These are phyloP conservation scores for Boletus patriciae DNA, from an alignment of 768 basidiomycete species.

Conservation along the genomic window DNA sequence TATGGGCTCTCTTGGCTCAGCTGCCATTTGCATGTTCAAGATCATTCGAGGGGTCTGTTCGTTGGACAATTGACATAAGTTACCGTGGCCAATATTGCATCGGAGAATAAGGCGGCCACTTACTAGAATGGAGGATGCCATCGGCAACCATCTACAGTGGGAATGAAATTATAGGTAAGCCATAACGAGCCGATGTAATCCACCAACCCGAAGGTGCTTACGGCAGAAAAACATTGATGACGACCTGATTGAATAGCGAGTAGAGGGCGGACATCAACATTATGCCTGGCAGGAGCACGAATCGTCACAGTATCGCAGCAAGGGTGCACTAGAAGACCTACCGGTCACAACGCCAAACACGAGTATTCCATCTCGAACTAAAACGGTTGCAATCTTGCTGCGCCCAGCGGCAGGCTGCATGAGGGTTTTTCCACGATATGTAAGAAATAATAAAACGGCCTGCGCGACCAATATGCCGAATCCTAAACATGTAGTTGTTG, in stretches of 20 bases:
- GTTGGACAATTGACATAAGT: neutral
- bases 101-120: neutral
- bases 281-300: neutral
- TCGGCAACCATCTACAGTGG: slow-evolving; percentile 12
- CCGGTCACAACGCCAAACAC: slow-evolving; percentile 8
- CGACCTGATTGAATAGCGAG: neutral
- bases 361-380: slow-evolving; percentile 18
- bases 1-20: slow-evolving; percentile 4
- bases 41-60: slow-evolving; percentile 22
- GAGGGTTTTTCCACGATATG: slow-evolving; percentile 14
- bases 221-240: slow-evolving; percentile 21
- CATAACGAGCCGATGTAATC: neutral
- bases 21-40: slow-evolving; percentile 18
- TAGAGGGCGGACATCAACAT: neutral
- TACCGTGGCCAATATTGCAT: neutral
- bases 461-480: slow-evolving; percentile 13
- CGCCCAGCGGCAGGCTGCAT: slow-evolving; percentile 8
- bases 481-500: neutral
- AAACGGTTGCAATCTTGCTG: slow-evolving; percentile 13
- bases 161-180: neutral
- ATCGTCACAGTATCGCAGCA: neutral
- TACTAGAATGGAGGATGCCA: slow-evolving; percentile 15
- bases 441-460: slow-evolving; percentile 14
- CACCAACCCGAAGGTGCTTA: slow-evolving; percentile 4
- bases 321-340: slow-evolving; percentile 8